Evolutionary conservation across 1,284 basidiomycete genomes (phyloP), one percentile per base, ranked within the genome.

Genomic region (Fistulinella cinereoalba): DNA sequence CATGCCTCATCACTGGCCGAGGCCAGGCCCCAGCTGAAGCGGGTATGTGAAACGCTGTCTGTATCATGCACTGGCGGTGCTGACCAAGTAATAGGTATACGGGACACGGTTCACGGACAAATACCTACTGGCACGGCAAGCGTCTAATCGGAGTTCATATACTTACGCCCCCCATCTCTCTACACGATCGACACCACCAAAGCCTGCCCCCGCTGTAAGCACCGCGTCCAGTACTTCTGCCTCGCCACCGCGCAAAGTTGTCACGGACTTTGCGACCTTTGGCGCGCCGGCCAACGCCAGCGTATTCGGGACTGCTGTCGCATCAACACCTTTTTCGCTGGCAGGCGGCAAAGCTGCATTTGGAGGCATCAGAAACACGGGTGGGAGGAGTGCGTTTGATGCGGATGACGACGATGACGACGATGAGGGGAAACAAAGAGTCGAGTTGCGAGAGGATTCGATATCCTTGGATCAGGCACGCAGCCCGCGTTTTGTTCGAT

Each of bases 101-200:
- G 92, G 92, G 15, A 90, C 89, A 24, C 84, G 94, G 3, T 92
- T 97, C 71, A 97, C 94, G 19, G 93, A 97, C 60, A 93, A 94
- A 67, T 97, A 97, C 66, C 78, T 96, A 46, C 79, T 83, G 57
- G 80, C 86, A 21, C 79, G 88, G 37, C 81, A 87, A 62, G 69
- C 75, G 24, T 67, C 76, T 41, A 69, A 74, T 13, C 75, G 83
- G 41, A 72, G 70, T 47, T 69, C 74, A 8, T 71, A 73, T 47
- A 62, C 65, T 6, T 68, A 69, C 55, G 54, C 56, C 59, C 75
- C 49, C 71, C 81, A 66, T 64, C 79, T 57, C 63, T 80, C 52
- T 75, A 79, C 67, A 49, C 76, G 76, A 39, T 68, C 70, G 16
- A 65, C 71, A 28, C 61, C 68, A 43, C 53, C 63, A 41, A 70